phyloP scores from a whole-genome alignment of 1,284 basidiomycete species.

The Erythrobasidium hasegawianum region DNA sequence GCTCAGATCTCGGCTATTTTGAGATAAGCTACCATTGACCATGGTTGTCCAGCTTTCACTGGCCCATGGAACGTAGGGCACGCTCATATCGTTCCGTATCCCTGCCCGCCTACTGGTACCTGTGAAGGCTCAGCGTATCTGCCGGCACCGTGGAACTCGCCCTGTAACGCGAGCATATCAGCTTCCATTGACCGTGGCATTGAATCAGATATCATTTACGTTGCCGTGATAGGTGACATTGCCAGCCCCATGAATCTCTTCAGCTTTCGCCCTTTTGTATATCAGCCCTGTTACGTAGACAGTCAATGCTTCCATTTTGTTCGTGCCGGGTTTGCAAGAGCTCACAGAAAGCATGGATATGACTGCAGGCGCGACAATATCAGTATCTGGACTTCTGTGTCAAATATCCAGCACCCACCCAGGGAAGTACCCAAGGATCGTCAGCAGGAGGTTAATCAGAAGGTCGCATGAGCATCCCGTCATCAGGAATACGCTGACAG shows the following conservation, averaged over 20 bases:
- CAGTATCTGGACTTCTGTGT: too few species aligned
- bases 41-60: too few species aligned
- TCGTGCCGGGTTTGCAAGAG: too few species aligned
- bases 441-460: slow-evolving; percentile 5
- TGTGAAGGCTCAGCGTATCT: slow-evolving; percentile 2
- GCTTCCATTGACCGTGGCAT: too few species aligned
- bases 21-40: too few species aligned
- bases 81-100: slow-evolving; percentile 24
- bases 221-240: slow-evolving; percentile 17
- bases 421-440: not conserved
- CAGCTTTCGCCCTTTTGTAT: slow-evolving; percentile 6
- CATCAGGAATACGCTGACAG: slow-evolving; percentile 1
- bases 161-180: not conserved
- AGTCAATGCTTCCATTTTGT: too few species aligned
- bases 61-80: too few species aligned
- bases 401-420: too few species aligned
- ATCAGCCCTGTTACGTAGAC: not conserved
- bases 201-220: too few species aligned
- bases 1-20: too few species aligned
- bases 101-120: not conserved
- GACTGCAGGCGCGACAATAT: too few species aligned
- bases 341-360: slow-evolving; percentile 7
- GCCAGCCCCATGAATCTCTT: not conserved
- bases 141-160: not conserved
- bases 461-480: slow-evolving; percentile 10